Conservation (phyloP, 805 yeast genomes). For the Candida sithepensis region DNA sequence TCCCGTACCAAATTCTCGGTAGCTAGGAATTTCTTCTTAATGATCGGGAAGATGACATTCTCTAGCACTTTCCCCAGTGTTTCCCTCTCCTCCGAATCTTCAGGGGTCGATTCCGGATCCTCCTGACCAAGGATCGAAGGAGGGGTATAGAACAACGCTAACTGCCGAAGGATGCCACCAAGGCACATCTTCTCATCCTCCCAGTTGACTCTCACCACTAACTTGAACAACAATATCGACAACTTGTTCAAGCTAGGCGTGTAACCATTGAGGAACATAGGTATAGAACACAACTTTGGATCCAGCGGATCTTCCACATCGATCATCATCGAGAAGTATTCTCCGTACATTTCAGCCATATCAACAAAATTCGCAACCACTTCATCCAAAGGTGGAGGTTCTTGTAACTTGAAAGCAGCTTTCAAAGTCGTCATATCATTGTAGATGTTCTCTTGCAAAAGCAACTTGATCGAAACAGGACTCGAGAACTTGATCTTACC, state of each 20-base stretch:
- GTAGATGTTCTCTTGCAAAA: conserved; percentile 37
- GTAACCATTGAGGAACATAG: conserved; percentile 64
- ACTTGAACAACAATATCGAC: conserved; percentile 59
- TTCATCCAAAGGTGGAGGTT: conserved; percentile 13
- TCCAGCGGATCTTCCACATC: conserved; percentile 29
- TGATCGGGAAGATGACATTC: conserved; percentile 57
- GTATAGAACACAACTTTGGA: conserved; percentile 49
- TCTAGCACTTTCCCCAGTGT: conserved; percentile 43
- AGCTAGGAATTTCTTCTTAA: conserved; percentile 63
- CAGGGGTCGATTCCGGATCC: conserved; percentile 22
- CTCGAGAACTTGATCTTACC: conserved; percentile 50
- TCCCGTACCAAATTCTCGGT: conserved; percentile 47
- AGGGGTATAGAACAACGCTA: conserved; percentile 75
- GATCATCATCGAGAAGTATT: conserved; percentile 65
- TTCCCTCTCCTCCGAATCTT: conserved; percentile 25
- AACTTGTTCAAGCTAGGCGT: conserved; percentile 61
- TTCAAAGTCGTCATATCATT: conserved; percentile 14
- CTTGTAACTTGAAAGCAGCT: conserved; percentile 1
- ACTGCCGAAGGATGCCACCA: conserved; percentile 56
- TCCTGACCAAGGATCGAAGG: conserved; percentile 37
- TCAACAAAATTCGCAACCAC: conserved; percentile 17
- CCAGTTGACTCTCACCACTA: conserved; percentile 63
- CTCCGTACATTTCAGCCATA: conserved; percentile 76
- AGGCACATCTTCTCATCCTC: conserved; percentile 67
- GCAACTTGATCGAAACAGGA: conserved; percentile 31